These are phyloP conservation scores for Populus ilicifolia DNA, from an alignment of 345 rosid genomes.

Conservation along the genomic window DNA sequence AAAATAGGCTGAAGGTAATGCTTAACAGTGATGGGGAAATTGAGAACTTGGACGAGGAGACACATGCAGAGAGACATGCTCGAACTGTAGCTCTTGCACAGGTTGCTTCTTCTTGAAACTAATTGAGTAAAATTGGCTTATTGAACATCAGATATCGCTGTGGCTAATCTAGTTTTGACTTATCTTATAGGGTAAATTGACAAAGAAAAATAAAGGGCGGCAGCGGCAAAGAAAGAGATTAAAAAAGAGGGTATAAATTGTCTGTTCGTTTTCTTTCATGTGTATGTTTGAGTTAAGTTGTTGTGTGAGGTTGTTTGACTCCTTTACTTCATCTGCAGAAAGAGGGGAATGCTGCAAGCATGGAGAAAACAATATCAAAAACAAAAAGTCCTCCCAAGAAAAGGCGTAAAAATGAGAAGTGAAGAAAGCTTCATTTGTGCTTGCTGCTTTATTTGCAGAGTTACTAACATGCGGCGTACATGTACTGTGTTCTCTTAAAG, in stretches of 20 bases:
- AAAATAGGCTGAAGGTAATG: constrained; percentile 54
- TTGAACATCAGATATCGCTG: not conserved
- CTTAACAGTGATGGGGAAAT: constrained; percentile 64
- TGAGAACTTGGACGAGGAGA: constrained; percentile 68
- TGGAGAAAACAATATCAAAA: constrained; percentile 22
- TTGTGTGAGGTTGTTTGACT: not conserved
- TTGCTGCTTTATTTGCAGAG: not conserved
- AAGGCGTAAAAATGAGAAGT: constrained; percentile 31
- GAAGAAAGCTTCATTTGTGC: constrained; percentile 1
- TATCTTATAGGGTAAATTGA: constrained; percentile 25
- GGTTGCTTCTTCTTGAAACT: constrained; percentile 29
- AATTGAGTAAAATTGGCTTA: not conserved
- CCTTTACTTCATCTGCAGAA: constrained; percentile 19
- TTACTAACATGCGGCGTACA: not conserved
- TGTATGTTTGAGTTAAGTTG: not conserved
- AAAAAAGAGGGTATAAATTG: constrained; percentile 30
- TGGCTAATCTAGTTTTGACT: not conserved
- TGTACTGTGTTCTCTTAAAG: not conserved
- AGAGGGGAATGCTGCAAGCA: constrained; percentile 8
- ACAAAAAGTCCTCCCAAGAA: constrained; percentile 33
- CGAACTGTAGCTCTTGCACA: constrained; percentile 40
- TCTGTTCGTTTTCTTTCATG: not conserved
- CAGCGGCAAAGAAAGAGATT: constrained; percentile 34
- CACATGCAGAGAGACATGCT: constrained; percentile 50
- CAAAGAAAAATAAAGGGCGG: constrained; percentile 37